A percentile compares a stretch with the other conserved stretches of the same genome.
Evolutionary conservation across 1,139 yeast species (phyloP).

Genomic region (Pichia sp.): DNA sequence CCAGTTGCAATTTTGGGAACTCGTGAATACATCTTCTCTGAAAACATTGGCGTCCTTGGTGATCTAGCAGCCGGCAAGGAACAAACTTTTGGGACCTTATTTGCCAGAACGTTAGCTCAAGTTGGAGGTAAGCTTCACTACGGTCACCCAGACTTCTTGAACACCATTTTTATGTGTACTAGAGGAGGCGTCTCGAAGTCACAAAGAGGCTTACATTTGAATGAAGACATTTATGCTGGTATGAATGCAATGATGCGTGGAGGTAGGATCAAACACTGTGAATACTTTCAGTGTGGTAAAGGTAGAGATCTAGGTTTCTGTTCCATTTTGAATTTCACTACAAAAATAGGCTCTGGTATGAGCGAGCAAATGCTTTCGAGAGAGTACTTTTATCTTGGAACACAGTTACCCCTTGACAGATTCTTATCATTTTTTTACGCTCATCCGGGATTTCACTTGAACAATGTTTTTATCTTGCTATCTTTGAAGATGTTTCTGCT

Average conservation of each 20-base stretch:
- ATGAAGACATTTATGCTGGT: slow-evolving; percentile 53
- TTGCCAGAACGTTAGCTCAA: slow-evolving; percentile 48
- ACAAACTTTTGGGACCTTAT: slow-evolving; percentile 50
- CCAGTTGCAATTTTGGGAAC: slow-evolving; percentile 53
- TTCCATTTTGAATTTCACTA: slow-evolving; percentile 45
- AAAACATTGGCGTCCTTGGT: slow-evolving; percentile 46
- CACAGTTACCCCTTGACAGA: slow-evolving; percentile 42
- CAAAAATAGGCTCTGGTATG: slow-evolving; percentile 55
- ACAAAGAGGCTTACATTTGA: slow-evolving; percentile 46
- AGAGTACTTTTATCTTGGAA: slow-evolving; percentile 35
- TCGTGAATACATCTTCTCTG: slow-evolving; percentile 48
- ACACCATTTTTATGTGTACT: slow-evolving; percentile 40
- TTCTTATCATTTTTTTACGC: slow-evolving; percentile 49
- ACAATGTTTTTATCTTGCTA: slow-evolving; percentile 38
- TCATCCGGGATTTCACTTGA: slow-evolving; percentile 51
- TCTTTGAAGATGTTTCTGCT: slow-evolving; percentile 34
- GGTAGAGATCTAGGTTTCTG: slow-evolving; percentile 52
- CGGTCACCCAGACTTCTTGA: slow-evolving; percentile 51
- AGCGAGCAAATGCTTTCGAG: slow-evolving; percentile 50
- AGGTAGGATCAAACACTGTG: slow-evolving; percentile 50
- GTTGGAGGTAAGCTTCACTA: slow-evolving; percentile 51
- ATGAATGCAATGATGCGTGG: slow-evolving; percentile 47
- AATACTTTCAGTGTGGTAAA: slow-evolving; percentile 51
- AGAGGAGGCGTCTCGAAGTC: slow-evolving; percentile 53
- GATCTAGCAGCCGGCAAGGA: slow-evolving; percentile 55